Conservation (phyloP, 768 basidiomycete genomes). For the Rhodotorula diobovata region DNA sequence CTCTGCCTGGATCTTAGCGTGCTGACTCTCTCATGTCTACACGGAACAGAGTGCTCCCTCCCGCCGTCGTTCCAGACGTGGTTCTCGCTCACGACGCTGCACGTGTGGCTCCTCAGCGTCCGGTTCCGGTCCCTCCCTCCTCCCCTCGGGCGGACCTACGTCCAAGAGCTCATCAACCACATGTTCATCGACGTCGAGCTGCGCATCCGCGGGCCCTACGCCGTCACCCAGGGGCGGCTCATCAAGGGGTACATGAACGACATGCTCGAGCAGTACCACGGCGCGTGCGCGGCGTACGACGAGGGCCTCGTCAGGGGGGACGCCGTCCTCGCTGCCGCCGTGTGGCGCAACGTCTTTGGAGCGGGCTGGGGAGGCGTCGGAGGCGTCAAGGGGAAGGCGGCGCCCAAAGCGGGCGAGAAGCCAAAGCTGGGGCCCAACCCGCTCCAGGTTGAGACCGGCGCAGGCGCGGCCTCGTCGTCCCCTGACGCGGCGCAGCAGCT, state of each 20-base stretch:
- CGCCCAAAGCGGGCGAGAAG: conserved; percentile 52
- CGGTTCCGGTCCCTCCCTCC: conserved; percentile 76
- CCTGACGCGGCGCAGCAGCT: neutral
- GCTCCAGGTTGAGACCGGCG: neutral
- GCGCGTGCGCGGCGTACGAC: conserved; percentile 72
- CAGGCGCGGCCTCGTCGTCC: neutral
- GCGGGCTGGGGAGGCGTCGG: conserved; percentile 62
- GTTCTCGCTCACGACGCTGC: conserved; percentile 88
- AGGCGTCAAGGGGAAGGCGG: conserved; percentile 48
- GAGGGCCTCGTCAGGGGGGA: conserved; percentile 63
- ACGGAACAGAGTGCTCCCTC: conserved; percentile 64
- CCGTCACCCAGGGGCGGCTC: conserved; percentile 57
- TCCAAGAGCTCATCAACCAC: conserved; percentile 82
- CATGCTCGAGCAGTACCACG: conserved; percentile 83
- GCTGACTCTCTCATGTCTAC: neutral
- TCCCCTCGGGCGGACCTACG: conserved; percentile 62
- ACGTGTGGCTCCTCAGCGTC: conserved; percentile 84
- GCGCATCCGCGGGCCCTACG: conserved; percentile 74
- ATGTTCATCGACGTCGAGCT: conserved; percentile 93
- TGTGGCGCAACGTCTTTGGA: conserved; percentile 89
- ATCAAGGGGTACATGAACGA: conserved; percentile 79
- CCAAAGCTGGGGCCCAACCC: conserved; percentile 52
- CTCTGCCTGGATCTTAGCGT: neutral
- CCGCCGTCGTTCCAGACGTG: conserved; percentile 95
- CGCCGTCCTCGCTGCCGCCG: conserved; percentile 72